Evolutionary conservation across 2,329 filamentous ascomycete genomes (phyloP).

Genomic region (Colletotrichum eremochloae): DNA sequence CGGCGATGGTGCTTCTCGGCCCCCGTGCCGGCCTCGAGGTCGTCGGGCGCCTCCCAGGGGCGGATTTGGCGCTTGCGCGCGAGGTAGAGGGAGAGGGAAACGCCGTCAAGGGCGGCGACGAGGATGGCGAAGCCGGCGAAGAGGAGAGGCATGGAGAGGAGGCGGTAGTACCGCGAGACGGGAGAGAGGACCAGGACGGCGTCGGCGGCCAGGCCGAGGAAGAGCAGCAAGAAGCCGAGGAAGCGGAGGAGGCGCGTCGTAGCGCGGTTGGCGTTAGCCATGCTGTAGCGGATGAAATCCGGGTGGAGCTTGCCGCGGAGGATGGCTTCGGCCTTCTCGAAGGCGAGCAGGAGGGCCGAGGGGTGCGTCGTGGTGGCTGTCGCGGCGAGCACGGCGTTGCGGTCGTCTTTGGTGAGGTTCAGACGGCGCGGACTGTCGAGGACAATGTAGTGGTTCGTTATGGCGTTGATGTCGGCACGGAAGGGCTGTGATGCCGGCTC

Average conservation of each 20-base stretch:
- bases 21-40: constrained; percentile 50
- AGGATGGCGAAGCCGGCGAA: constrained; percentile 53
- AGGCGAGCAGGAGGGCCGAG: constrained; percentile 56
- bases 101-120: constrained; percentile 52
- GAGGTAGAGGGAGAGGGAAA: constrained; percentile 54
- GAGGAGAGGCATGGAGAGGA: constrained; percentile 50
- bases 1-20: constrained; percentile 36
- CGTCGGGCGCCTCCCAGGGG: constrained; percentile 55
- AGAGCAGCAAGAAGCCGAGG: constrained; percentile 44
- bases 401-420: constrained; percentile 54
- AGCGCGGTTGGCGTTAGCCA: constrained; percentile 54
- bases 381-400: constrained; percentile 55
- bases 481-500: constrained; percentile 52
- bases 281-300: constrained; percentile 55
- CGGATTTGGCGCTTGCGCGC: constrained; percentile 51
- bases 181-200: constrained; percentile 51
- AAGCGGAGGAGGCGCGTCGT: constrained; percentile 49
- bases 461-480: constrained; percentile 54
- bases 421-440: constrained; percentile 52
- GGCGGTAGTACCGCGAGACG: constrained; percentile 46
- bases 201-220: constrained; percentile 49
- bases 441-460: constrained; percentile 56
- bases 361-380: constrained; percentile 60
- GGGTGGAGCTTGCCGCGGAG: constrained; percentile 56
- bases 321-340: constrained; percentile 53